Evolutionary conservation across 1,284 basidiomycete species (phyloP), one percentile per base, ranked within the genome.

Genomic region (Inonotus obliquus): DNA sequence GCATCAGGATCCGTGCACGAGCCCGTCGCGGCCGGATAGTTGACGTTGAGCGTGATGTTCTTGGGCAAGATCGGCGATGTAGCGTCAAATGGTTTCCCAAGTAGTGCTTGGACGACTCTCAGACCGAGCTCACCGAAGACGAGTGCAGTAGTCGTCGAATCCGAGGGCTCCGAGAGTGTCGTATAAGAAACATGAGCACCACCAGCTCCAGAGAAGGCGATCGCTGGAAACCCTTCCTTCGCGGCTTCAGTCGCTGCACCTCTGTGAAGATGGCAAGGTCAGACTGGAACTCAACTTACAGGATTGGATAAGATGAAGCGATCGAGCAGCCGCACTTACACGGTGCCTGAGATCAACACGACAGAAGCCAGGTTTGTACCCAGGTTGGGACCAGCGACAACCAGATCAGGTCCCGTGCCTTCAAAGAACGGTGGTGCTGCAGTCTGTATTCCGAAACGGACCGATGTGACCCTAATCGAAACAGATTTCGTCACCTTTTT

Each of bases 361-460:
- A 76, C 77, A n/a, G 78, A 70, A 17, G 29, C 35, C 9, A 23
- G 68, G 75, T 72, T 63, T 78, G 78, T 77, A 54, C 81, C 80
- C 17, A 83, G 74, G 67, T 84, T 83, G 0, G 77, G 76, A 0
- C 81, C 82, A 65, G 76, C 76, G 13, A 85, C 74, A 4, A 83
- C 76, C 38, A 85, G 73, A 58, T 83, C 81, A 1, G 82, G 82
- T 19, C 66, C 64, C n/a, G 68, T 65, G 6, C 74, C 73, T 29
- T 60, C 56, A 63, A 81, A 79, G 65, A 78, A 76, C 57, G 75
- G 68, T 0, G 80, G 79, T 1, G 78, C 71, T 7, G 82, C 70
- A 0, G 76, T 80, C 65, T 82, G 76, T n/a, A 83, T 79, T 0
- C 80, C 81, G 66, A 74, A 79, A 5, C 71, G 69, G 3, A 77